phyloP scores from a whole-genome alignment of 768 basidiomycete species.

The Boletus subparvulus region DNA sequence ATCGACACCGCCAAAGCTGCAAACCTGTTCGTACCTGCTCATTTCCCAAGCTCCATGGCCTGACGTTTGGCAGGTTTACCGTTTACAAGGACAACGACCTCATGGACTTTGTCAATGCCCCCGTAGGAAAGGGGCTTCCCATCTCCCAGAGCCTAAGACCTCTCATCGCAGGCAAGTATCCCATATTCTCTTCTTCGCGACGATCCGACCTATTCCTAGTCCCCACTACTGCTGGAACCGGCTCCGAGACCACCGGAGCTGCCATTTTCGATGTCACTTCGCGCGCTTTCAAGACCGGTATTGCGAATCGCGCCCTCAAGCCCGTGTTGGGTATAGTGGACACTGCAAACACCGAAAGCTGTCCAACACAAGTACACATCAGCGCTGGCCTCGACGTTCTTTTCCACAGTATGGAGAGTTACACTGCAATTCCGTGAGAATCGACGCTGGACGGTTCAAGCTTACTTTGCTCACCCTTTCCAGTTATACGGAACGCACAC shows the following conservation, averaged over 20 bases:
- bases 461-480: constrained; percentile 5
- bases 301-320: constrained; percentile 88
- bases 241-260: constrained; percentile 92
- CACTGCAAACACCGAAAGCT: constrained; percentile 86
- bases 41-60: not conserved
- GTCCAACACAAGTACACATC: constrained; percentile 90
- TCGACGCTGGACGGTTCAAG: not conserved
- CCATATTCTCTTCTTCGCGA: not conserved
- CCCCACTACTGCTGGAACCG: constrained; percentile 82
- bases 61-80: constrained; percentile 56
- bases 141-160: constrained; percentile 74
- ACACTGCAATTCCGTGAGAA: constrained; percentile 86
- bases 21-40: constrained; percentile 62
- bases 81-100: constrained; percentile 91
- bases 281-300: constrained; percentile 93
- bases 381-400: constrained; percentile 93
- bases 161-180: constrained; percentile 70
- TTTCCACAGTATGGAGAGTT: constrained; percentile 95
- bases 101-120: constrained; percentile 97
- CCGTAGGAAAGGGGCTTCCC: constrained; percentile 88
- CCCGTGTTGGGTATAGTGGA: constrained; percentile 87
- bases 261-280: constrained; percentile 94
- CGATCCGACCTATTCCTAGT: constrained; percentile 35
- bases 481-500: constrained; percentile 88
- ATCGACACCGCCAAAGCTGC: constrained; percentile 97